Evolutionary conservation across 2,329 filamentous ascomycete genomes (phyloP).

Genomic region (Penicillium paneum): DNA sequence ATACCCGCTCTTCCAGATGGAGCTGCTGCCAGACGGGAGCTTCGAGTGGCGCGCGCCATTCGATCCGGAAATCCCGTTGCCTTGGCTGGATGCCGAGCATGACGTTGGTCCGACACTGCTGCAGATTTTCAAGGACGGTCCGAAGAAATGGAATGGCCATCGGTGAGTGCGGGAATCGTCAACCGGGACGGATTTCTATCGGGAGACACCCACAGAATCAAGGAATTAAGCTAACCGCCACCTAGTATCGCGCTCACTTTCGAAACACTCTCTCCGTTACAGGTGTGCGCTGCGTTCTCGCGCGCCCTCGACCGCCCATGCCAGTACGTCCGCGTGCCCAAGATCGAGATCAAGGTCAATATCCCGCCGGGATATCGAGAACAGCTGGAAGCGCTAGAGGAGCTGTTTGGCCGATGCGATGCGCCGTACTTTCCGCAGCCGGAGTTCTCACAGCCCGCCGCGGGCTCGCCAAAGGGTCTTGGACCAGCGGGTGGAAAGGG

Average conservation of each 20-base stretch:
- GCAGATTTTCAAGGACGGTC: conserved; percentile 92
- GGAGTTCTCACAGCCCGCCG: conserved; percentile 47
- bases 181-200: no score
- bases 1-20: conserved; percentile 95
- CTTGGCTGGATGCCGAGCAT: conserved; percentile 95
- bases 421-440: conserved; percentile 64
- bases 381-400: conserved; percentile 68
- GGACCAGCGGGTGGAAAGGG: conserved; percentile 40
- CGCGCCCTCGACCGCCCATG: conserved; percentile 75
- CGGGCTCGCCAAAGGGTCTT: conserved; percentile 39
- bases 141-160: conserved; percentile 75
- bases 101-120: conserved; percentile 89
- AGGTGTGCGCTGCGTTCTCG: conserved; percentile 78
- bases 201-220: neutral
- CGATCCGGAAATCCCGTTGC: conserved; percentile 80
- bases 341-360: conserved; percentile 77
- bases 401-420: conserved; percentile 57
- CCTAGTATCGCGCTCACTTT: conserved; percentile 81
- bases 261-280: conserved; percentile 76
- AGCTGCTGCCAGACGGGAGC: conserved; percentile 75
- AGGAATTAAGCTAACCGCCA: conserved; percentile 4
- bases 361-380: conserved; percentile 85
- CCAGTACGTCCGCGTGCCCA: conserved; percentile 68
- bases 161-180: conserved; percentile 49
- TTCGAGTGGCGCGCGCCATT: conserved; percentile 95